A percentile compares a stretch with the other conserved stretches of the same genome.
Conservation (phyloP, 2,329 filamentous ascomycete genomes). For the Colletotrichum magnum region DNA sequence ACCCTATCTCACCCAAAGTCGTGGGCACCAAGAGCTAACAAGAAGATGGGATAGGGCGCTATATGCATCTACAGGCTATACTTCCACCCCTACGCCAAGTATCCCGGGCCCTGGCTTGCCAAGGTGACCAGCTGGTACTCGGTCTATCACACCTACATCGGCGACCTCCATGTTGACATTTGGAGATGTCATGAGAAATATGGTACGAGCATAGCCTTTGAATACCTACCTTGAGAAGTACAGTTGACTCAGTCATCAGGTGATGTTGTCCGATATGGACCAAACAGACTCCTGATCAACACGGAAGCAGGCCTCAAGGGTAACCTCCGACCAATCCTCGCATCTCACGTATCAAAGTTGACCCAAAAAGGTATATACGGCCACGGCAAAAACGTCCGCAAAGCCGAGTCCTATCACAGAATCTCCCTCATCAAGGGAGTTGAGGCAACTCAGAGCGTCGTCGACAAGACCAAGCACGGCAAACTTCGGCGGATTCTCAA, state of each 20-base stretch:
- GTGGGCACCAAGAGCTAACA: neutral
- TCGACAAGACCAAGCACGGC: conserved; percentile 28
- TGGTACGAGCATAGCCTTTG: neutral
- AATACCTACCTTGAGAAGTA: rapidly evolving
- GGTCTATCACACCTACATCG: conserved; percentile 21
- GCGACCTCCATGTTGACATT: conserved; percentile 28
- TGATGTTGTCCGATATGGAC: conserved; percentile 25
- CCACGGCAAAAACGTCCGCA: conserved; percentile 21
- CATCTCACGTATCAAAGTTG: neutral
- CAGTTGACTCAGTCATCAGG: conserved; percentile 1
- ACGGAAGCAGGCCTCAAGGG: conserved; percentile 21
- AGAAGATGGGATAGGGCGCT: neutral
- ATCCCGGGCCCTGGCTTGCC: conserved; percentile 23
- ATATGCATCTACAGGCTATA: conserved; percentile 11
- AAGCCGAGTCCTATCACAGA: conserved; percentile 25
- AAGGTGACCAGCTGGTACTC: conserved; percentile 28
- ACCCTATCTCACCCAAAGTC: neutral
- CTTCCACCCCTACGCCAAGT: conserved; percentile 30
- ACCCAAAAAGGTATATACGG: conserved; percentile 19
- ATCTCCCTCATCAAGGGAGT: conserved; percentile 25
- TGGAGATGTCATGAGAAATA: conserved; percentile 31
- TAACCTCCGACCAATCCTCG: neutral
- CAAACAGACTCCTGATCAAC: conserved; percentile 22
- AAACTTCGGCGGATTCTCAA: conserved; percentile 29
- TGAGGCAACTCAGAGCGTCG: conserved; percentile 25